A percentile compares a stretch with the other conserved stretches of the same genome.
These are phyloP conservation scores for Melanogaster broomeanus DNA, from an alignment of 768 basidiomycete genomes.

Conservation along the genomic window DNA sequence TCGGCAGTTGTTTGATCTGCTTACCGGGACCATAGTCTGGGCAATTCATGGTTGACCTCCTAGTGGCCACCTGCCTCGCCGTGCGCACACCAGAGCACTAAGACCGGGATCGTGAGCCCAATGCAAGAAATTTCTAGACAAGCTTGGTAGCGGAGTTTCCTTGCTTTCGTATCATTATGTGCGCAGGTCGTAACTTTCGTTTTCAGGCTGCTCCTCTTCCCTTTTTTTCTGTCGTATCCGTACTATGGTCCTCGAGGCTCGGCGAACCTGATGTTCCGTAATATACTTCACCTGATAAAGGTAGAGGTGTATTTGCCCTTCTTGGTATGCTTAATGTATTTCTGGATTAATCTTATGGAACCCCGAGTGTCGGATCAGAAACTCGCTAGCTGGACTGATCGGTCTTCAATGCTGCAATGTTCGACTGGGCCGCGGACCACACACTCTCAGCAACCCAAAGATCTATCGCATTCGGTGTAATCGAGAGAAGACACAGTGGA, in stretches of 20 bases:
- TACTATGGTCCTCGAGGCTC: too few species aligned
- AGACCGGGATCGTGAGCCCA: background rate
- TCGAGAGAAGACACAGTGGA: background rate
- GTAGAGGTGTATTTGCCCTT: too few species aligned
- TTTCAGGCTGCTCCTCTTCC: background rate
- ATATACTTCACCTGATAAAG: too few species aligned
- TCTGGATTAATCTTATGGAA: too few species aligned
- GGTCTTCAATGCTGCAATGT: too few species aligned
- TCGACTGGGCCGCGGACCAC: too few species aligned
- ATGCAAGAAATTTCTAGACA: background rate
- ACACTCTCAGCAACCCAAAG: too few species aligned
- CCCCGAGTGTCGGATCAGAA: too few species aligned
- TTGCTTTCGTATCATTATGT: background rate
- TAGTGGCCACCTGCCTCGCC: conserved; percentile 30
- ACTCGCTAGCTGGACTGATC: too few species aligned
- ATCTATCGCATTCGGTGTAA: too few species aligned
- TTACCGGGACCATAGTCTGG: conserved; percentile 18
- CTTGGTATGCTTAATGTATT: too few species aligned
- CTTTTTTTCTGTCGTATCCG: background rate
- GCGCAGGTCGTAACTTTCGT: background rate
- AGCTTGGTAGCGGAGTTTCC: background rate
- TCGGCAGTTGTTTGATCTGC: background rate
- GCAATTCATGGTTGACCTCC: conserved; percentile 24
- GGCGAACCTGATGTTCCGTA: too few species aligned
- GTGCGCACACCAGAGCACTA: conserved; percentile 23